phyloP scores from a whole-genome alignment of 495 filamentous ascomycete genomes.

The Penicillium riverlandense region DNA sequence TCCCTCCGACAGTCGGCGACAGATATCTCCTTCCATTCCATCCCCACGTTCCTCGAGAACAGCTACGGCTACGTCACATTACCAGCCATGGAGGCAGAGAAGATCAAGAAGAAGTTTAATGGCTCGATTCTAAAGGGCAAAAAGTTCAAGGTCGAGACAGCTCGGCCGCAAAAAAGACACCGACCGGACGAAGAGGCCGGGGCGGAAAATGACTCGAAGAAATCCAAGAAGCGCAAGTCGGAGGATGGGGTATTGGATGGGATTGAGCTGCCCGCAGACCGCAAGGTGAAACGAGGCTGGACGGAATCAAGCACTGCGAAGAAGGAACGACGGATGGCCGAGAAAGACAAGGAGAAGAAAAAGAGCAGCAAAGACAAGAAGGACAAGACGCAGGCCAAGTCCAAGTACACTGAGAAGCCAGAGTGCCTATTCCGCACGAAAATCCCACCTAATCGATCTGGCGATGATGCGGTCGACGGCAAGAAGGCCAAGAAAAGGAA shows the following conservation, averaged over 20 bases:
- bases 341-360: constrained; percentile 28
- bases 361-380: constrained; percentile 47
- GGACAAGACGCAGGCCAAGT: constrained; percentile 52
- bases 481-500: constrained; percentile 46
- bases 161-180: constrained; percentile 51
- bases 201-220: constrained; percentile 23
- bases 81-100: constrained; percentile 72
- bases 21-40: constrained; percentile 76
- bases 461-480: constrained; percentile 17
- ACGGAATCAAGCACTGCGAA: constrained; percentile 54
- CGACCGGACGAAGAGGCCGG: constrained; percentile 24
- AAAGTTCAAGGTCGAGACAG: constrained; percentile 78
- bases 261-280: constrained; percentile 59
- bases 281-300: constrained; percentile 89
- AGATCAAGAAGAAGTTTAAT: constrained; percentile 88
- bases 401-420: constrained; percentile 68
- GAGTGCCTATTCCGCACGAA: constrained; percentile 82
- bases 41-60: constrained; percentile 83
- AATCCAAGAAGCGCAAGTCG: constrained; percentile 57
- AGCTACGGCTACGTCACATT: constrained; percentile 85
- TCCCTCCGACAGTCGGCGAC: constrained; percentile 57
- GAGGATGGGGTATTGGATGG: constrained; percentile 59
- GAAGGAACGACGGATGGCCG: constrained; percentile 39
- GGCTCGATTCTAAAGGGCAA: constrained; percentile 76
- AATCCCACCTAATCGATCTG: constrained; percentile 53